phyloP scores from a whole-genome alignment of 345 rosid genomes.

The Hibiscus mutabilis region DNA sequence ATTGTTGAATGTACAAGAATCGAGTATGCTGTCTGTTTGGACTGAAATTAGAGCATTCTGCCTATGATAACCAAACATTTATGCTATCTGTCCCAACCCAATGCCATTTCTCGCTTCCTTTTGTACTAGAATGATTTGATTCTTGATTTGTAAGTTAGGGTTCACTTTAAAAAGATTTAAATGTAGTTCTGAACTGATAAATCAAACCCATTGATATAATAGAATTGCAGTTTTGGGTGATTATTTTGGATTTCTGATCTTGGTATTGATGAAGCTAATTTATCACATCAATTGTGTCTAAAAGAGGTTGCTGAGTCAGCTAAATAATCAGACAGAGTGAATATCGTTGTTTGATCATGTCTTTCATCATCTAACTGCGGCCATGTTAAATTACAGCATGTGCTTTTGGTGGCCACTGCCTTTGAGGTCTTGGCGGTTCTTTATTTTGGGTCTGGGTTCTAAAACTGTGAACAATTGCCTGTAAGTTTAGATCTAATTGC shows the following conservation, averaged over 20 bases:
- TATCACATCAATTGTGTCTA: not conserved
- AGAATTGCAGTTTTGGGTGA: not conserved
- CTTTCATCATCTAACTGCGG: not conserved
- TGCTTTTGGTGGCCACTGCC: not conserved
- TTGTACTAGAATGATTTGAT: not conserved
- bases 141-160: not conserved
- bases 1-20: not conserved
- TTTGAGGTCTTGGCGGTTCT: not conserved
- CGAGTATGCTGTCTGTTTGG: not conserved
- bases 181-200: not conserved
- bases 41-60: not conserved
- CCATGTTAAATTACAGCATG: not conserved
- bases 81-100: not conserved
- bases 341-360: not conserved
- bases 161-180: not conserved
- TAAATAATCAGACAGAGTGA: conserved; percentile 18
- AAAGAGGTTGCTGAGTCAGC: conserved; percentile 22
- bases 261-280: not conserved
- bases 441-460: not conserved
- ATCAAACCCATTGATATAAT: not conserved
- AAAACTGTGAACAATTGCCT: not conserved
- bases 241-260: not conserved
- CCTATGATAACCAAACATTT: not conserved
- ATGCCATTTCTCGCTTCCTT: not conserved
- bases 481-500: not conserved